A percentile compares a stretch with the other conserved stretches of the same genome.
Conservation (phyloP, 179 eudicot species). For the Silene vulgaris region DNA sequence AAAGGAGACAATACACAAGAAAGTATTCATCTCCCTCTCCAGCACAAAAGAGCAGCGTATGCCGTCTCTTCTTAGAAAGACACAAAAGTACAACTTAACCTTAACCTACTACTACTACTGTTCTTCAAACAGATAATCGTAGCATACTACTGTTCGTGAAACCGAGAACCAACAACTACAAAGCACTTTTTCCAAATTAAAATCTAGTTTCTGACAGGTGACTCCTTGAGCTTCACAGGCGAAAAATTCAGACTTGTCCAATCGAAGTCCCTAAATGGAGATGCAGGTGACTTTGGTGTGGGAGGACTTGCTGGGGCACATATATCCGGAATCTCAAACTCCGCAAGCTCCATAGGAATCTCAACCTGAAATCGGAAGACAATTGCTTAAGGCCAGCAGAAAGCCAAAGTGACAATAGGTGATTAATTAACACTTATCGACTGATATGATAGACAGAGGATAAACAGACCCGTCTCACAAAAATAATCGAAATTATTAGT, state of each 20-base stretch:
- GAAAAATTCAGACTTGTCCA: slow-evolving; percentile 23
- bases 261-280: slow-evolving; percentile 25
- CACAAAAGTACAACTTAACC: background rate
- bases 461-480: no score
- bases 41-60: slow-evolving; percentile 5
- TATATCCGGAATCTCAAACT: slow-evolving; percentile 22
- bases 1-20: slow-evolving; percentile 28
- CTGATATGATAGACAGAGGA: no score
- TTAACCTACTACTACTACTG: no score
- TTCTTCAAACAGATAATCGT: no score
- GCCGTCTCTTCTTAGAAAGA: background rate
- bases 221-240: slow-evolving; percentile 36
- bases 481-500: no score
- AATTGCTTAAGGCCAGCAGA: background rate
- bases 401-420: background rate
- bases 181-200: background rate
- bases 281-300: slow-evolving; percentile 22
- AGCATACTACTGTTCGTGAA: background rate
- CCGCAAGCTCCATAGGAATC: slow-evolving; percentile 33
- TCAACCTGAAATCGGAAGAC: slow-evolving; percentile 30
- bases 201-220: slow-evolving; percentile 24
- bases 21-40: slow-evolving; percentile 23
- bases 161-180: background rate
- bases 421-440: no score
- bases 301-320: slow-evolving; percentile 25